Evolutionary conservation across 2,329 filamentous ascomycete genomes (phyloP).

Genomic region (Nectriaceae sp.): DNA sequence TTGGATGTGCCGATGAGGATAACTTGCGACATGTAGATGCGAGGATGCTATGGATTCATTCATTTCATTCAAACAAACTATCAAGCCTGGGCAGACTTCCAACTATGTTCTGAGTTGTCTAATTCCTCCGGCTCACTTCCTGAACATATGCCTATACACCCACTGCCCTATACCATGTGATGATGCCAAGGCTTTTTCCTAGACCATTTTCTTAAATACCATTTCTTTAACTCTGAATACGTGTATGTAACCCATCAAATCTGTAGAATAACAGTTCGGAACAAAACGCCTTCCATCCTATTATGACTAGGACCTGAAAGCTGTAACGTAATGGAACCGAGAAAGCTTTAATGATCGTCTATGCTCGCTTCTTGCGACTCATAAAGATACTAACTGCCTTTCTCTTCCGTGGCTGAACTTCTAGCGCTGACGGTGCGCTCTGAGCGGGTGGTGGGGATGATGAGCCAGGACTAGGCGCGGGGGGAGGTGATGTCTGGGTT

Average conservation of each 20-base stretch:
- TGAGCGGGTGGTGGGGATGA: constrained; percentile 21
- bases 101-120: background rate
- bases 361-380: constrained; percentile 41
- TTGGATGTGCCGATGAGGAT: too few relatives aligned
- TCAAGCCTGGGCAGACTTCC: background rate
- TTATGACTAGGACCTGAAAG: too few relatives aligned
- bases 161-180: too few relatives aligned
- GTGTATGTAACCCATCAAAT: too few relatives aligned
- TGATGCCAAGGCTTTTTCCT: too few relatives aligned
- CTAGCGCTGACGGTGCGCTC: constrained; percentile 8
- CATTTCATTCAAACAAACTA: background rate
- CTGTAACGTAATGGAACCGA: too few relatives aligned
- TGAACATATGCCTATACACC: too few relatives aligned
- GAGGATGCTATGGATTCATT: background rate
- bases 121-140: background rate
- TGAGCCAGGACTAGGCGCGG: constrained; percentile 13
- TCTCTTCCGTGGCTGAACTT: constrained; percentile 38
- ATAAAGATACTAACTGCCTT: constrained; percentile 54
- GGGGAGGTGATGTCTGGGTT: constrained; percentile 22
- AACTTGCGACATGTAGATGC: background rate
- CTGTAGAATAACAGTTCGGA: too few relatives aligned
- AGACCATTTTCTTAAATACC: too few relatives aligned
- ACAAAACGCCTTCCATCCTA: too few relatives aligned
- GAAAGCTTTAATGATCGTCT: too few relatives aligned
- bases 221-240: too few relatives aligned